Percentiles rank a stretch among this genome's conserved stretches.
These are phyloP conservation scores for Starmerella floricola DNA, from an alignment of 805 yeast genomes.

Conservation along the genomic window DNA sequence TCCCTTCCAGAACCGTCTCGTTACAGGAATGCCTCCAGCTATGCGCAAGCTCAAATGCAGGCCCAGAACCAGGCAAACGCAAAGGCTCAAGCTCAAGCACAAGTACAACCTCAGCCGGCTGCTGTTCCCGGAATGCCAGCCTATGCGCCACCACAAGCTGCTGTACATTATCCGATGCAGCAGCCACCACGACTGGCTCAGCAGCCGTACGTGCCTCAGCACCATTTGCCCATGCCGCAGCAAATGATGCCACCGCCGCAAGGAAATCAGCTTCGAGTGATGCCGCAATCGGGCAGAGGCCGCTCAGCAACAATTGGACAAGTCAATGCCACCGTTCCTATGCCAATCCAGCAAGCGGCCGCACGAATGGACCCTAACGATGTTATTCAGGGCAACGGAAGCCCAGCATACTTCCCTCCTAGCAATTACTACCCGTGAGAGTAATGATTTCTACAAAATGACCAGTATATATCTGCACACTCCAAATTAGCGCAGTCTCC, in stretches of 20 bases:
- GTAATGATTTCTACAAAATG: neutral
- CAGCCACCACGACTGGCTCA: conserved; percentile 3
- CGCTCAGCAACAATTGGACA: conserved; percentile 34
- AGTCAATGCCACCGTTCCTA: conserved; percentile 31
- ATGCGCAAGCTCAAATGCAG: conserved; percentile 6
- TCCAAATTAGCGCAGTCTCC: too few relatives aligned
- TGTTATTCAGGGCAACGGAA: conserved; percentile 31
- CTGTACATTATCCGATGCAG: conserved; percentile 2
- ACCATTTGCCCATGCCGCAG: neutral
- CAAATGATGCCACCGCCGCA: neutral
- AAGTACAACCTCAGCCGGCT: conserved; percentile 17
- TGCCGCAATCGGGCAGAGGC: conserved; percentile 8
- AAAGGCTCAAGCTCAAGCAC: conserved; percentile 20
- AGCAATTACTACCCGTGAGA: conserved; percentile 24
- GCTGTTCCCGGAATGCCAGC: conserved; percentile 12
- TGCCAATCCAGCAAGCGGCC: conserved; percentile 32
- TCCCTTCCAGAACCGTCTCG: conserved; percentile 5
- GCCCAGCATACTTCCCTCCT: conserved; percentile 34
- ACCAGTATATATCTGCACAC: neutral
- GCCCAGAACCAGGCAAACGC: conserved; percentile 18
- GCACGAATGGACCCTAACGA: conserved; percentile 32
- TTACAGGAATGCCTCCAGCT: conserved; percentile 7
- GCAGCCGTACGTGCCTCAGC: neutral
- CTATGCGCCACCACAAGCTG: neutral
- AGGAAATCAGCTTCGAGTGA: neutral